phyloP scores from a whole-genome alignment of 352 stramenopile genomes.

The Phytophthora quininea region DNA sequence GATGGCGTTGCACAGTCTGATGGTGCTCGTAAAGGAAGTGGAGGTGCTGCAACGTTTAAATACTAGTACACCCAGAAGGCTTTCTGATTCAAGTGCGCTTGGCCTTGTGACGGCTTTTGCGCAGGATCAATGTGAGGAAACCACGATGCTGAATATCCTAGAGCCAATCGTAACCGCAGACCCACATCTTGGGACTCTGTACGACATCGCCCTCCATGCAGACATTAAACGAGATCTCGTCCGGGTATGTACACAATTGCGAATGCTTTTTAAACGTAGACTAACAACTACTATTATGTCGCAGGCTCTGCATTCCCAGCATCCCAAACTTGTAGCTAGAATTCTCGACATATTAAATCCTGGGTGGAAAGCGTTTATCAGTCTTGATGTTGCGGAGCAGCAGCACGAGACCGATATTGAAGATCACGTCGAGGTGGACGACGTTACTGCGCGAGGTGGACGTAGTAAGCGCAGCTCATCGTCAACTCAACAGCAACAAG shows the following conservation, averaged over 20 bases:
- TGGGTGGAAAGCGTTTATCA: constrained; percentile 60
- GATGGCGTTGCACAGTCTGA: constrained; percentile 44
- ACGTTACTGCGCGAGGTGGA: constrained; percentile 38
- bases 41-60: constrained; percentile 40
- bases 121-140: constrained; percentile 30
- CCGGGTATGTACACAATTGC: constrained; percentile 39
- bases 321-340: constrained; percentile 51
- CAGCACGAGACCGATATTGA: constrained; percentile 20
- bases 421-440: constrained; percentile 45
- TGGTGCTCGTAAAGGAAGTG: constrained; percentile 56
- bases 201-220: constrained; percentile 27
- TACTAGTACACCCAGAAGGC: not conserved
- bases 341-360: constrained; percentile 60
- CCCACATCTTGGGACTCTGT: constrained; percentile 38
- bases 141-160: constrained; percentile 46
- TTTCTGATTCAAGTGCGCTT: not conserved
- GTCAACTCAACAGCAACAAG: constrained; percentile 53
- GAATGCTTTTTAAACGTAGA: not conserved
- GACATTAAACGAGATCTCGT: constrained; percentile 53
- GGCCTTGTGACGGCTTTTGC: constrained; percentile 35
- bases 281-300: constrained; percentile 11
- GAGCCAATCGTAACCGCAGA: constrained; percentile 50
- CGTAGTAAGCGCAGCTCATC: constrained; percentile 52
- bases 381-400: constrained; percentile 24
- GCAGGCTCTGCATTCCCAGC: constrained; percentile 66